A percentile compares a stretch with the other conserved stretches of the same genome.
phyloP scores from a whole-genome alignment of 2,329 filamentous ascomycete species.

The Alternaria solani region DNA sequence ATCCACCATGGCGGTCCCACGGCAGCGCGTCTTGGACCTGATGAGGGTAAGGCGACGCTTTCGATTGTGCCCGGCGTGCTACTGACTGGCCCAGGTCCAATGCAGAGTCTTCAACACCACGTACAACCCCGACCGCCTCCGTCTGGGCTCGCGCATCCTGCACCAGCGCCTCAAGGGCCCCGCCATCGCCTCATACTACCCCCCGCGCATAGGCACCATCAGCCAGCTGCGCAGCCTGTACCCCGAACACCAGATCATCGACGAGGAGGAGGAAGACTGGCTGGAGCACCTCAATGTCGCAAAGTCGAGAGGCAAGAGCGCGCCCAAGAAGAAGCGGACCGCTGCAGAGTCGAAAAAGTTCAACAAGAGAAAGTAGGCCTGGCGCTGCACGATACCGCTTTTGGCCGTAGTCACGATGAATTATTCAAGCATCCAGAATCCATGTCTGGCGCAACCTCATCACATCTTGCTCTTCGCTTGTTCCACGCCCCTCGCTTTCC shows the following conservation, averaged over 20 bases:
- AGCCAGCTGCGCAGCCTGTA: constrained; percentile 77
- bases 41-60: constrained; percentile 70
- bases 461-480: constrained; percentile 32
- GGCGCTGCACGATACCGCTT: not conserved
- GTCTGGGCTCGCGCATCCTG: constrained; percentile 90
- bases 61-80: not conserved
- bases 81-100: constrained; percentile 69
- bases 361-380: constrained; percentile 54
- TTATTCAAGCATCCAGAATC: constrained; percentile 22
- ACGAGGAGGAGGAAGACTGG: constrained; percentile 82
- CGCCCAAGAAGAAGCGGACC: constrained; percentile 87
- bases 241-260: constrained; percentile 71
- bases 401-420: not conserved
- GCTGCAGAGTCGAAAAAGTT: constrained; percentile 58
- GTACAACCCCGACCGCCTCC: constrained; percentile 83
- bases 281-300: constrained; percentile 69
- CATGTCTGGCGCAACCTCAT: not conserved
- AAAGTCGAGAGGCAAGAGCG: constrained; percentile 76
- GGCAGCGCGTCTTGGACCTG: constrained; percentile 68
- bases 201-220: constrained; percentile 74
- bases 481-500: constrained; percentile 22
- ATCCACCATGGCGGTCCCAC: constrained; percentile 59
- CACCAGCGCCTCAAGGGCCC: constrained; percentile 89
- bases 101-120: constrained; percentile 90
- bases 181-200: constrained; percentile 86